Evolutionary conservation across 768 basidiomycete species (phyloP).

Genomic region (Suillus placidus): DNA sequence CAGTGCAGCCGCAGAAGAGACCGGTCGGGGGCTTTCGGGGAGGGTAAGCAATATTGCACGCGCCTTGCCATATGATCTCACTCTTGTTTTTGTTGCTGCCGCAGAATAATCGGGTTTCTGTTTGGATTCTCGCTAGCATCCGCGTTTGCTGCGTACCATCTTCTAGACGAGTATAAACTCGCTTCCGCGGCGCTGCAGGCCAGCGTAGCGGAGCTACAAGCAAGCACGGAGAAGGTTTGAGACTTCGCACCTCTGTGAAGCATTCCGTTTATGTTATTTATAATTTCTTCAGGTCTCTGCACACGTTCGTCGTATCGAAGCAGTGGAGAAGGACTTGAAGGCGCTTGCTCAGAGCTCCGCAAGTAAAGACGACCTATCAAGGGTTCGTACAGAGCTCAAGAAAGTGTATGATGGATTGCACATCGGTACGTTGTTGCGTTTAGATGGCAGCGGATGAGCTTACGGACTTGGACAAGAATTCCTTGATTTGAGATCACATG

Average conservation of each 20-base stretch:
- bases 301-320: constrained; percentile 82
- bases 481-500: constrained; percentile 76
- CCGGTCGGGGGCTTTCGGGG: constrained; percentile 76
- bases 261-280: neutral
- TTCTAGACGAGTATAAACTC: constrained; percentile 87
- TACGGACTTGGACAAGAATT: constrained; percentile 53
- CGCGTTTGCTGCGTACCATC: constrained; percentile 81
- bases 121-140: constrained; percentile 92
- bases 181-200: constrained; percentile 87
- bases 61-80: constrained; percentile 2
- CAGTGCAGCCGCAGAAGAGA: constrained; percentile 61
- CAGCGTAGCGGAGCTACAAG: constrained; percentile 84
- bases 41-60: constrained; percentile 45
- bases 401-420: constrained; percentile 85
- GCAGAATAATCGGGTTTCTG: constrained; percentile 80
- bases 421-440: constrained; percentile 53
- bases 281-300: constrained; percentile 61
- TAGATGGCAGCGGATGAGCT: constrained; percentile 2
- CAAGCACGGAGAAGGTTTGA: constrained; percentile 69
- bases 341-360: constrained; percentile 65
- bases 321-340: constrained; percentile 88
- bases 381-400: constrained; percentile 80
- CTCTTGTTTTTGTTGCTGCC: constrained; percentile 5
- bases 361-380: constrained; percentile 79
- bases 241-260: neutral